These are phyloP conservation scores for Lagerstroemia speciosa DNA, from an alignment of 345 rosid genomes.

Conservation along the genomic window DNA sequence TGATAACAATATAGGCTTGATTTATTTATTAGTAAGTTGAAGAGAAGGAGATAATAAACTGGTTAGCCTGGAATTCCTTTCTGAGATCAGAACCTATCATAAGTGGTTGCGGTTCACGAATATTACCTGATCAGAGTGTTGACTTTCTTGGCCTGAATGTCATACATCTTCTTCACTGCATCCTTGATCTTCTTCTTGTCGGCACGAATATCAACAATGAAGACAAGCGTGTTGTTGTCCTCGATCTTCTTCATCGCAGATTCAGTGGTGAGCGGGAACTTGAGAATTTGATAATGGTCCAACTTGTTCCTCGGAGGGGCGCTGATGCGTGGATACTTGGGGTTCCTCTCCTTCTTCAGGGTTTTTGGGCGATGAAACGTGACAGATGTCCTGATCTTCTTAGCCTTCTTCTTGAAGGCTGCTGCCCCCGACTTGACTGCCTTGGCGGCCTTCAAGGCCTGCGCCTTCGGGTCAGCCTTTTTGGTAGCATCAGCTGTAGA, in stretches of 20 bases:
- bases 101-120: background rate
- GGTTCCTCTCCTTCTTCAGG: conserved; percentile 45
- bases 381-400: conserved; percentile 54
- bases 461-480: conserved; percentile 49
- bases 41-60: background rate
- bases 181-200: conserved; percentile 56
- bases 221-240: conserved; percentile 58
- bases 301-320: conserved; percentile 61
- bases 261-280: conserved; percentile 57
- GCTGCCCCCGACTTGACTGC: conserved; percentile 52
- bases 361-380: conserved; percentile 60
- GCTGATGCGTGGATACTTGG: conserved; percentile 54
- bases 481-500: conserved; percentile 23
- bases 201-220: conserved; percentile 59
- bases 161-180: conserved; percentile 64
- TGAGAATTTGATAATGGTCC: conserved; percentile 55
- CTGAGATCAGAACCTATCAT: background rate
- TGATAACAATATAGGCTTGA: too few species aligned
- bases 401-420: conserved; percentile 39
- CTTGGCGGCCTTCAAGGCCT: conserved; percentile 55
- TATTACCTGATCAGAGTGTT: conserved; percentile 54
- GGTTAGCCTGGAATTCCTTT: background rate
- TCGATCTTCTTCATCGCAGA: conserved; percentile 71
- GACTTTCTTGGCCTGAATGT: conserved; percentile 54
- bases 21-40: background rate